Evolutionary conservation across 2,329 filamentous ascomycete species (phyloP).

Genomic region (Aspergillus niger): DNA sequence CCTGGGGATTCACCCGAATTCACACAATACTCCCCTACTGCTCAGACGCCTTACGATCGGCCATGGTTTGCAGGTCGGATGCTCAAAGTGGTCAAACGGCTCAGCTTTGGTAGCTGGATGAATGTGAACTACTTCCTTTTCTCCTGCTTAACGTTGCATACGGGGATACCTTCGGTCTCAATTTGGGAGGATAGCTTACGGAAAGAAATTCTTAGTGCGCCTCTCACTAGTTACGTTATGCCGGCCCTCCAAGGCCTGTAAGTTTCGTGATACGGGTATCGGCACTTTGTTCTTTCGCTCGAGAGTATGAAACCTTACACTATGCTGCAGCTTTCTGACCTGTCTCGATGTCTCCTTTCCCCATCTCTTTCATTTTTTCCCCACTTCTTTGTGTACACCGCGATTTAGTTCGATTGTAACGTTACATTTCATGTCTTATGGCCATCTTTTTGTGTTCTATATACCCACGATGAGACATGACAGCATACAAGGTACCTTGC

Average conservation of each 20-base stretch:
- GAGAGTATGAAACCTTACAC: background rate
- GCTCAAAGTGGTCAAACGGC: slow-evolving; percentile 43
- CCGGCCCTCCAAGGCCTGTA: slow-evolving; percentile 21
- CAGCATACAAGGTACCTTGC: background rate
- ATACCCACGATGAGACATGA: background rate
- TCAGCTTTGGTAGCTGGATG: slow-evolving; percentile 37
- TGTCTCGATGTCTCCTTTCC: background rate
- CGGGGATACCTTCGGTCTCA: slow-evolving; percentile 23
- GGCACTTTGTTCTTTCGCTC: background rate
- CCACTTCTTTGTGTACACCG: no score
- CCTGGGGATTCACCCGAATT: slow-evolving; percentile 25
- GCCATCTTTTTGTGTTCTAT: background rate
- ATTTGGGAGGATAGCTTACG: slow-evolving; percentile 38
- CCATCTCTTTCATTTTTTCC: background rate
- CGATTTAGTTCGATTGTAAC: background rate
- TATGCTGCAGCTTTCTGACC: background rate
- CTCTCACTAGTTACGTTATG: slow-evolving; percentile 40
- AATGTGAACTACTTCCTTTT: slow-evolving; percentile 40
- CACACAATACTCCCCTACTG: slow-evolving; percentile 30
- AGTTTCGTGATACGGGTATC: background rate
- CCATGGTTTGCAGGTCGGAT: slow-evolving; percentile 46
- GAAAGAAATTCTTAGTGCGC: slow-evolving; percentile 39
- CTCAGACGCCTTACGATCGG: slow-evolving; percentile 31
- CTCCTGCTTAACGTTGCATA: slow-evolving; percentile 37
- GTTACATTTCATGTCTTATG: background rate